phyloP scores from a whole-genome alignment of 1,139 yeast species.

The Lodderomyces metapsilosis region DNA sequence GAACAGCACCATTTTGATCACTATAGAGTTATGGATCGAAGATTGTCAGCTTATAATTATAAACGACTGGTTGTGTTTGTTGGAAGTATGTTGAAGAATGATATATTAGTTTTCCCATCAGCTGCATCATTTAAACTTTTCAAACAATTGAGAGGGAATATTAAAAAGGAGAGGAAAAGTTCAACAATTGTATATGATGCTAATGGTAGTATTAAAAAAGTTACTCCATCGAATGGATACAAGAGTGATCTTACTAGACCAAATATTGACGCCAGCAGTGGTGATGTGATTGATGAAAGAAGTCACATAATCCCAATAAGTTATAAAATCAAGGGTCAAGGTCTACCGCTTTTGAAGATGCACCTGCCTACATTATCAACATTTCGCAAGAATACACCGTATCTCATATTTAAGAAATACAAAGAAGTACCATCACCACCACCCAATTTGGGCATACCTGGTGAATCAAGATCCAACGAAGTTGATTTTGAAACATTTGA shows the following conservation, averaged over 20 bases:
- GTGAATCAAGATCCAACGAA: conserved; percentile 13
- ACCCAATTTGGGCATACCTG: conserved; percentile 2
- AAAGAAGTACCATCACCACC: conserved; percentile 34
- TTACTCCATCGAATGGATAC: conserved; percentile 7
- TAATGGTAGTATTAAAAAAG: conserved; percentile 20
- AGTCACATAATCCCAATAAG: conserved; percentile 35
- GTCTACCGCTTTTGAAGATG: conserved; percentile 39
- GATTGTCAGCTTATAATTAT: conserved; percentile 21
- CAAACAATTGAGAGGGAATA: conserved; percentile 24
- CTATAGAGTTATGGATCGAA: conserved; percentile 16
- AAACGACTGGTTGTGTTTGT: conserved; percentile 33
- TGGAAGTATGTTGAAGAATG: conserved; percentile 33
- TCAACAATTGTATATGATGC: conserved; percentile 24
- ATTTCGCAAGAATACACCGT: conserved; percentile 39
- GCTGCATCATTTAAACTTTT: conserved; percentile 31
- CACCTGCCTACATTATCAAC: conserved; percentile 36
- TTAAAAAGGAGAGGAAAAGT: conserved; percentile 23
- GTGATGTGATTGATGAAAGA: conserved; percentile 25
- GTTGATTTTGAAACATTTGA: conserved; percentile 32
- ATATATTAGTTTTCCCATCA: conserved; percentile 31
- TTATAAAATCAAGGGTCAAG: conserved; percentile 31
- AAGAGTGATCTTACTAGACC: conserved; percentile 11
- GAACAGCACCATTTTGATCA: conserved; percentile 6
- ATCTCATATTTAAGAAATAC: conserved; percentile 30
- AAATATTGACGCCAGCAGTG: not conserved